Conservation (phyloP, 129 eudicot genomes). For the Chrysanthemum seticuspe region DNA sequence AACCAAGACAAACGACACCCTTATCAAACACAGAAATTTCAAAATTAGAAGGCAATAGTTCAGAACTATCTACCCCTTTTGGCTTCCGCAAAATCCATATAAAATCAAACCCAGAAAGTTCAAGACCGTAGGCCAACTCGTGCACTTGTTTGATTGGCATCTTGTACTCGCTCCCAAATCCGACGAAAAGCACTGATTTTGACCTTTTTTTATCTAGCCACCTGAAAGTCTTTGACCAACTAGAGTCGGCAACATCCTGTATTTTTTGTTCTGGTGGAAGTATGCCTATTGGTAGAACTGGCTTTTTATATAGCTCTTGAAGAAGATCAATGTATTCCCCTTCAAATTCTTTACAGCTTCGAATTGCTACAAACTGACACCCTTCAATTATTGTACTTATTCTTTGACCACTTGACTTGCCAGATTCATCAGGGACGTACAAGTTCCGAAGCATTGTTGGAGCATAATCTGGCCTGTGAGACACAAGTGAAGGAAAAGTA, state of each 20-base stretch:
- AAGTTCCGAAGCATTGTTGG: slow-evolving; percentile 20
- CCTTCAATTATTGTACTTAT: slow-evolving; percentile 32
- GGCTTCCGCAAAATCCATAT: slow-evolving; percentile 57
- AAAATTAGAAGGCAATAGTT: slow-evolving; percentile 40
- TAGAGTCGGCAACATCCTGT: slow-evolving; percentile 15
- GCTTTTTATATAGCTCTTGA: slow-evolving; percentile 35
- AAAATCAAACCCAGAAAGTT: slow-evolving; percentile 45
- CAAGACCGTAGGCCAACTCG: slow-evolving; percentile 51
- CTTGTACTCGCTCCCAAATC: slow-evolving; percentile 61
- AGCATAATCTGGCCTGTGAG: slow-evolving; percentile 40
- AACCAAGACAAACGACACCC: slow-evolving; percentile 46
- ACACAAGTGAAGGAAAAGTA: slow-evolving; percentile 37
- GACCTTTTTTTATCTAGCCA: slow-evolving; percentile 48
- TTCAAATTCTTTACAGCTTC: slow-evolving; percentile 55
- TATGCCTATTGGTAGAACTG: slow-evolving; percentile 48
- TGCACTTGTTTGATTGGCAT: slow-evolving; percentile 48
- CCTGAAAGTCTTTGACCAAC: slow-evolving; percentile 35
- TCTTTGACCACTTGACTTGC: slow-evolving; percentile 32
- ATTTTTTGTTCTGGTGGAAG: slow-evolving; percentile 42
- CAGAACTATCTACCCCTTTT: slow-evolving; percentile 27
- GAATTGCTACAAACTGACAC: slow-evolving; percentile 35
- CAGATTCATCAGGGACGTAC: slow-evolving; percentile 39
- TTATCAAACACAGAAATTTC: slow-evolving; percentile 15
- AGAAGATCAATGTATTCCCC: slow-evolving; percentile 48
- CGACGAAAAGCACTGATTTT: slow-evolving; percentile 50